Conservation (phyloP, 345 rosid genomes). For the Aquilaria sinensis region DNA sequence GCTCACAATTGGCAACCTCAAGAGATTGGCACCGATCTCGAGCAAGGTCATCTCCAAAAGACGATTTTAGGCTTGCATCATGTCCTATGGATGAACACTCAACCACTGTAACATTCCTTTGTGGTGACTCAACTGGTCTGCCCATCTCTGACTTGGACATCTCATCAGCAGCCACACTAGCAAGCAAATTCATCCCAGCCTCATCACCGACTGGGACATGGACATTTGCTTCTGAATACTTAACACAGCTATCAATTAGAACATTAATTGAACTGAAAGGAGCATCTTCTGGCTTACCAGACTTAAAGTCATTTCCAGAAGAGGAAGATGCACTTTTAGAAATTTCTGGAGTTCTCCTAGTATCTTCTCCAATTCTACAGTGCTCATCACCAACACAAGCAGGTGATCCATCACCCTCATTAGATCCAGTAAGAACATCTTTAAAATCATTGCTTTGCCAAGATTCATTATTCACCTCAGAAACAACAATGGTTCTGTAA, state of each 20-base stretch:
- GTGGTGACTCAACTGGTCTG: slow-evolving; percentile 49
- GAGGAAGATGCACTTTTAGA: slow-evolving; percentile 34
- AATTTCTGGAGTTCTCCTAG: slow-evolving; percentile 32
- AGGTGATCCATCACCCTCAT: slow-evolving; percentile 51
- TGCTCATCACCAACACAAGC: slow-evolving; percentile 29
- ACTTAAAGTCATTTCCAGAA: slow-evolving; percentile 39
- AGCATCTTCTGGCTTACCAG: slow-evolving; percentile 49
- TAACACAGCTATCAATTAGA: slow-evolving; percentile 81
- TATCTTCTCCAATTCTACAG: slow-evolving; percentile 31
- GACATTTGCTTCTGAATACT: slow-evolving; percentile 53
- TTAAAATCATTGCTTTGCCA: slow-evolving; percentile 63
- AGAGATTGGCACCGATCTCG: slow-evolving; percentile 18
- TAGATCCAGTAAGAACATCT: slow-evolving; percentile 35
- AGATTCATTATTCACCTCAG: slow-evolving; percentile 47
- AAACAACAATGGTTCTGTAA: slow-evolving; percentile 25
- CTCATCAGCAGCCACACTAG: slow-evolving; percentile 92
- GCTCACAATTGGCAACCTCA: slow-evolving; percentile 22
- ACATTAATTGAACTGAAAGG: slow-evolving; percentile 77
- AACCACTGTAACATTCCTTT: slow-evolving; percentile 22
- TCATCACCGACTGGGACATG: slow-evolving; percentile 58
- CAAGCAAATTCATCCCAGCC: slow-evolving; percentile 92
- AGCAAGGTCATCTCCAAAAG: slow-evolving; percentile 22
- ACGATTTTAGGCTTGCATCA: slow-evolving; percentile 28
- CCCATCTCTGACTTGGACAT: slow-evolving; percentile 52
- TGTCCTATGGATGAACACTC: slow-evolving; percentile 30